Percentiles rank a stretch among this genome's conserved stretches.
Evolutionary conservation across 176 grass and related monocot genomes (phyloP).

Genomic region (Juncus inflexus): DNA sequence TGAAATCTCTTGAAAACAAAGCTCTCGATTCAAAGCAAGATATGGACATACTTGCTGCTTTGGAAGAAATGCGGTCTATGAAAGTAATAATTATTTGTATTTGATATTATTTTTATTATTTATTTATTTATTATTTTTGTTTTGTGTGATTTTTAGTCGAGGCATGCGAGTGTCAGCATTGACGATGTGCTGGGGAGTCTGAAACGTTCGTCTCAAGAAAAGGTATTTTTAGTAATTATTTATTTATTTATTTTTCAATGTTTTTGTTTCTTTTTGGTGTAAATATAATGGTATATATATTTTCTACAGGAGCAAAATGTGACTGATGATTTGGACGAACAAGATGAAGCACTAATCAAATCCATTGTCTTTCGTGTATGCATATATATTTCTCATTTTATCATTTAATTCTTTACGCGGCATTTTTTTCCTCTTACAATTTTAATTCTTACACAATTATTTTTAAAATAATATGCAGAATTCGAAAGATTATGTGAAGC

Average conservation of each 20-base stretch:
- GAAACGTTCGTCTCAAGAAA: slow-evolving; percentile 53
- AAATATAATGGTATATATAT: background rate
- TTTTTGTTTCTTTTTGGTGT: slow-evolving; percentile 5
- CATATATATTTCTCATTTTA: slow-evolving; percentile 14
- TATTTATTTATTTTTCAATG: background rate
- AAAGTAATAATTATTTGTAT: slow-evolving; percentile 21
- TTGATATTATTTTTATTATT: slow-evolving; percentile 1
- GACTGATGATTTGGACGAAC: slow-evolving; percentile 69
- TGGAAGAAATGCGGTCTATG: slow-evolving; percentile 56
- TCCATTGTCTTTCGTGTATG: slow-evolving; percentile 78
- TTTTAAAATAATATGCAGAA: slow-evolving; percentile 33
- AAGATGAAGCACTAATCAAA: slow-evolving; percentile 85
- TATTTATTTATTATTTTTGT: slow-evolving; percentile 15
- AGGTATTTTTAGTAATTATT: slow-evolving; percentile 31
- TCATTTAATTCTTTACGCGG: slow-evolving; percentile 21
- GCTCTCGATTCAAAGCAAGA: slow-evolving; percentile 42
- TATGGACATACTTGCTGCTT: slow-evolving; percentile 52
- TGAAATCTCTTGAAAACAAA: slow-evolving; percentile 52
- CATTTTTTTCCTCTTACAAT: background rate
- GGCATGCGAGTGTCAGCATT: slow-evolving; percentile 79
- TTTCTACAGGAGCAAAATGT: slow-evolving; percentile 47
- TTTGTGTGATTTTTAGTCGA: slow-evolving; percentile 55
- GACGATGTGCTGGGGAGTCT: slow-evolving; percentile 90
- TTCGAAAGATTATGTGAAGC: slow-evolving; percentile 80
- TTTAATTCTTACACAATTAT: background rate